Base-by-base conservation (phyloP, 345 rosid species). In the Orychophragmus violaceus region DNA sequence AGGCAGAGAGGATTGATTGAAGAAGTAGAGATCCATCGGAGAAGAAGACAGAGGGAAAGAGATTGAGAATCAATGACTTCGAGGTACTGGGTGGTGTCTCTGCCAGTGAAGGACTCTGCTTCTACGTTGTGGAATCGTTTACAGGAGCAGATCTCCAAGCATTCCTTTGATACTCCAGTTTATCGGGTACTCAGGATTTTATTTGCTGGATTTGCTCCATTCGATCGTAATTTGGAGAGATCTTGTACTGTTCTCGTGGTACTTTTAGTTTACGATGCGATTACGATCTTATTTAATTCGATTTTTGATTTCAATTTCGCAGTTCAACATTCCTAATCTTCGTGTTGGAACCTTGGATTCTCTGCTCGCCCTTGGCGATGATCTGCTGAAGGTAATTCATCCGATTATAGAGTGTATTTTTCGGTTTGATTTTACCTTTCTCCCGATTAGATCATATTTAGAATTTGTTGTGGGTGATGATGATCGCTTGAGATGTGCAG, bases 331-430 rank as follows among this genome's bases (percentile, higher is more conserved):
- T 23, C 94, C 99, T 37, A 95, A 83, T 85, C 99, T 95, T 68
- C 96, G 96, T 11, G 99, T 91, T 10, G 98, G 99, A 66, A 95
- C 99, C 64, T 82, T 95, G 23, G 99, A 95, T 77, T 91, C 97
- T 52, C 96, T 95, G 63, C 96, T 95, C 5, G 71, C 98, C 11
- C 96, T 95, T 62, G 87, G 94, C 56, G 98, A 95, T 79, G 99
- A 95, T 84, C 95, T 95, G 76, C 49, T 83, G 48, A 95, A 91
- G 86, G 99, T 95, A 76, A 53, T 8, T 27, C 50, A 10, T 50
- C 22, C 41, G 63, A 51, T 66, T 13, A 0, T 1, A 0, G 22
- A 48, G 12, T 69, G 0, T 2, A 69, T 37, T 25, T 24, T 28
- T 2, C 33, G 22, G 33, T 33, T 52, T 35, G 3, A 6, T 4